Percentiles rank a stretch among this genome's conserved stretches.
Evolutionary conservation across 169 alveolate genomes (phyloP).

Genomic region (Plasmodium gonderi): DNA sequence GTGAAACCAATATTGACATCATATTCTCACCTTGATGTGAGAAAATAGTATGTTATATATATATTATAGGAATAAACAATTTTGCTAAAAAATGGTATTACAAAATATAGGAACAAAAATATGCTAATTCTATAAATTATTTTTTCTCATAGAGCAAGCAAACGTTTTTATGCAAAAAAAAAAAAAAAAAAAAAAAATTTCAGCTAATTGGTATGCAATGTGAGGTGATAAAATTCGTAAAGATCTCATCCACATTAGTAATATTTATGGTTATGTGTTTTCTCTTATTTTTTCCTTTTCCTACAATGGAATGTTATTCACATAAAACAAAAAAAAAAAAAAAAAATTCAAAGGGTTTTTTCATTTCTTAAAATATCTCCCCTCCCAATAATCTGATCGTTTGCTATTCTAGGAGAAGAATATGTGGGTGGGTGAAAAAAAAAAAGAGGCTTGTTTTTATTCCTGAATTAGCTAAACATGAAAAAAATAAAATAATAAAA

Average conservation of each 20-base stretch:
- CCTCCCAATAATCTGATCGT: not conserved
- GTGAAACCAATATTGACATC: not conserved
- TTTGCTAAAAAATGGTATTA: not conserved
- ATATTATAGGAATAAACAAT: not conserved
- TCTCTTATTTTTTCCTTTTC: not conserved
- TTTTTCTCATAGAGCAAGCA: not conserved
- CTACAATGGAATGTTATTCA: slow-evolving; percentile 1
- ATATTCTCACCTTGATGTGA: no score
- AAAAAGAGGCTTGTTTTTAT: not conserved
- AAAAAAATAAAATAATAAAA: not conserved
- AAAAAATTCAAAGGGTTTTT: not conserved
- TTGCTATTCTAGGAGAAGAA: not conserved
- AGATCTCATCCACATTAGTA: no score
- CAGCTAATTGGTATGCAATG: not conserved
- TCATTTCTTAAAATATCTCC: not conserved
- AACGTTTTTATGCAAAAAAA: not conserved
- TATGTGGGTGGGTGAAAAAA: not conserved
- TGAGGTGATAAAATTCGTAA: no score
- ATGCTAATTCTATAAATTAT: not conserved
- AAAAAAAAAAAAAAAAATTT: not conserved
- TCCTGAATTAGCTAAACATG: not conserved
- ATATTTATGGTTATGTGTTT: not conserved
- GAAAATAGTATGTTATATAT: not conserved
- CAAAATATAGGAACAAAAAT: not conserved
- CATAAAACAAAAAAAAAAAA: not conserved